Base-by-base conservation (phyloP, 345 rosid genomes). In the Pistacia vera region DNA sequence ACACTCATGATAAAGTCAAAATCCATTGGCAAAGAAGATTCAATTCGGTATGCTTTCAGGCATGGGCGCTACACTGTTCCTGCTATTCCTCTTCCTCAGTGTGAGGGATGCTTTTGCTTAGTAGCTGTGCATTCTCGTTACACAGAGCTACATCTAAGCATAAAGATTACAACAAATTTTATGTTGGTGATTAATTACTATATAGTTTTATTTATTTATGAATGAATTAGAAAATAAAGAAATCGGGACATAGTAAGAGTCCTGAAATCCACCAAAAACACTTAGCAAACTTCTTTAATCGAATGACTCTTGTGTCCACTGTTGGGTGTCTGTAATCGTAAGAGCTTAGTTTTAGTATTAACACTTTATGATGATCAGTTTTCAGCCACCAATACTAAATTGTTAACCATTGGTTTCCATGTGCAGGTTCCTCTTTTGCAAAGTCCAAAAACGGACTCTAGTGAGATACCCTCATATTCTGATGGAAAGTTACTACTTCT, bases 31-130 rank as follows among this genome's bases (percentile, higher is more conserved):
- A 1, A n/a, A 16, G 85, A 72, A 52, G 80, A 75, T 62, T 52
- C 59, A 64, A 36, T 84, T 25, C 76, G 68, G 44, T 86, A 85
- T 76, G 75, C 84, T 67, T 90, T 92, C 76, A 81, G 72, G 64
- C 49, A 81, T 41, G 90, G 94, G 11, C 41, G 82, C 46, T 86
- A 91, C 80, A 84, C 76, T 65, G 72, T 92, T 63, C 78, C 90
- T 36, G 79, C 75, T 59, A 75, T 88, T 57, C 55, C 81, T 7
- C 65, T 90, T 22, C 94, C 93, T 75, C 75, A 68, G 67, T 73
- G 14, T 13, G 90, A 79, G 71, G 91, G 90, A 55, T 66, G 56
- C 60, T 75, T 85, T 70, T 66, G 78, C 77, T 80, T 89, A 35
- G 76, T 52, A 56, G 94, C 81, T 55, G 74, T 60, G 60, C 94